Base-by-base conservation (phyloP, 306 rosid genomes). In the Oxytropis ochrocephala region DNA sequence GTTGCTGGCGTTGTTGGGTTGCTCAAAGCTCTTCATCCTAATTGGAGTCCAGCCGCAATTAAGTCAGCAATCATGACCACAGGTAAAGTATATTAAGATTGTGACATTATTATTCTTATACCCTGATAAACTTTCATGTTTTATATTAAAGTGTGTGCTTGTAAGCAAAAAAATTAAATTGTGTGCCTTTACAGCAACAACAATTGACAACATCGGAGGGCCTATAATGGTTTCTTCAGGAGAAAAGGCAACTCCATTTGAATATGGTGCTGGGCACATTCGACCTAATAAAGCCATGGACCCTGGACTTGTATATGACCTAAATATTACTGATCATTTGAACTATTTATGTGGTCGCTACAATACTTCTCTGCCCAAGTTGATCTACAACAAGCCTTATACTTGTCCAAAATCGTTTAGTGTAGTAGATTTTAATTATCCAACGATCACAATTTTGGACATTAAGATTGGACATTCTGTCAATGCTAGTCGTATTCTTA, bases 21-120 rank as follows among this genome's bases (percentile, higher is more conserved):
- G 54, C 67, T 89, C 60, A 86, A 79, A 71, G 30, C 87, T 1
- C 80, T 79, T n/a, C 77, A 86, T 60, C 88, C 88, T 4, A 19
- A 69, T 48, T 89, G 88, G 96, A 89, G 89, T 63, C 83, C 85
- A 0, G 85, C 91, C 0, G 89, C 96, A 49, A 84, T 89, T 13
- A 84, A 76, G 69, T 89, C 96, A 5, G 91, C 90, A 6, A 84
- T 89, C 75, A 84, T 89, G 79, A 89, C 91, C 24, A 75, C 90
- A 3, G 96, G 65, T 59, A 35, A 59, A 19, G 11, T 4, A 16
- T 35, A 24, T 24, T 24, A 24, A 24, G 29, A 24, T 24, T 24
- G 3, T 33, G 7, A 7, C 38, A 33, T 33, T 33, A 6, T 5
- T 33, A 0, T 33, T 33, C 38, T 32, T 32, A 32, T 32, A 32